Conservation (phyloP, 2,329 filamentous ascomycete genomes). For the Apiospora malaysiana region DNA sequence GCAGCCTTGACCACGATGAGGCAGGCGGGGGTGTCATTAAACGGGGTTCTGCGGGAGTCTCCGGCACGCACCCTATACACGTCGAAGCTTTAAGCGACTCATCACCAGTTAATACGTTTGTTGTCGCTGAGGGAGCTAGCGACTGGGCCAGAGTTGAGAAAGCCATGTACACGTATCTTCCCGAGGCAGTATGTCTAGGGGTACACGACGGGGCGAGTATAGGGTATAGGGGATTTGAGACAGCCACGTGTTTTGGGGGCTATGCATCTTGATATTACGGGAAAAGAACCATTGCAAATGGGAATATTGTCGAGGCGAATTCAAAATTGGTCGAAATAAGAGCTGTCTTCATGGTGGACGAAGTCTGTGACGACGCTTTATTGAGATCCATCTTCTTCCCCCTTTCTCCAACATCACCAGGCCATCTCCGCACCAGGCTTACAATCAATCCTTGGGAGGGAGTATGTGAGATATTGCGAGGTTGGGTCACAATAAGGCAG, state of each 20-base stretch:
- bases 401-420: neutral
- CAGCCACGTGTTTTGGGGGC: constrained; percentile 3
- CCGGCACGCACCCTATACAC: neutral
- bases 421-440: neutral
- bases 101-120: constrained; percentile 18
- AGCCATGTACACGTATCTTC: constrained; percentile 30
- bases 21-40: neutral
- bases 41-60: neutral
- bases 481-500: neutral
- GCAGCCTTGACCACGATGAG: neutral
- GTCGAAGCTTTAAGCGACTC: neutral
- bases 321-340: neutral
- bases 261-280: neutral
- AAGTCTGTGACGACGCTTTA: neutral
- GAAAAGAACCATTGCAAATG: too few relatives aligned
- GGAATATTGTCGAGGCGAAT: neutral
- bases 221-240: neutral
- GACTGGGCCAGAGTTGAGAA: constrained; percentile 28
- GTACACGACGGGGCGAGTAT: neutral
- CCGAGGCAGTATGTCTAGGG: constrained; percentile 22
- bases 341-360: too few relatives aligned
- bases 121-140: constrained; percentile 20
- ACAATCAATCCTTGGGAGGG: neutral
- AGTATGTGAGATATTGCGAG: neutral
- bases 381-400: neutral